A percentile compares a stretch with the other conserved stretches of the same genome.
phyloP scores from a whole-genome alignment of 805 yeast genomes.

The Candida cerambycidarum region DNA sequence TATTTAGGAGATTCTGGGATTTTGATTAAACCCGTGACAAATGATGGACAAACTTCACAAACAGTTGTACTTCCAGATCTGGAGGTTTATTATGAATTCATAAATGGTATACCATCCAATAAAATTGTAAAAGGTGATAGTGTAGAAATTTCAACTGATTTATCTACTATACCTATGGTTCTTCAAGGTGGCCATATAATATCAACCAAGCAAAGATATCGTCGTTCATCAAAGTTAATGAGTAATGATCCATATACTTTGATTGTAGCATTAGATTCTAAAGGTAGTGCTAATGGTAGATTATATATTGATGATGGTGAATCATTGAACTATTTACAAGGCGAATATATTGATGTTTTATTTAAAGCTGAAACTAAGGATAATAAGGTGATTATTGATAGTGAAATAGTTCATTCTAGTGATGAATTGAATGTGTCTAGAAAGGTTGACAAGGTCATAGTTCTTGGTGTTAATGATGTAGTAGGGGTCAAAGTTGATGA shows the following conservation, averaged over 20 bases:
- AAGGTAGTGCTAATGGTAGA: slow-evolving; percentile 53
- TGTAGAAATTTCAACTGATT: slow-evolving; percentile 39
- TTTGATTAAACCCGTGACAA: slow-evolving; percentile 77
- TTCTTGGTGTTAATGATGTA: slow-evolving; percentile 39
- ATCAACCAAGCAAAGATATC: slow-evolving; percentile 64
- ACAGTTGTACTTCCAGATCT: slow-evolving; percentile 52
- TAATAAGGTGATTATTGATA: slow-evolving; percentile 5
- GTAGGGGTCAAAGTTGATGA: neutral
- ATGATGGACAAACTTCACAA: slow-evolving; percentile 44
- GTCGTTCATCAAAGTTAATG: slow-evolving; percentile 81
- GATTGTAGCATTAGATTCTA: slow-evolving; percentile 53
- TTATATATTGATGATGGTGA: slow-evolving; percentile 87
- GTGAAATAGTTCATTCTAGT: slow-evolving; percentile 3
- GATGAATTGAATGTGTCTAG: slow-evolving; percentile 25
- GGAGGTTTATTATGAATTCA: slow-evolving; percentile 57
- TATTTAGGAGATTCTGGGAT: slow-evolving; percentile 70
- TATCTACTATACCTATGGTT: slow-evolving; percentile 68
- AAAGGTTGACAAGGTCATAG: slow-evolving; percentile 54
- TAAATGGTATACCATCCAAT: slow-evolving; percentile 28
- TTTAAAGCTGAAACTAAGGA: slow-evolving; percentile 17
- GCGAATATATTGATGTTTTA: slow-evolving; percentile 40
- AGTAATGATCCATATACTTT: slow-evolving; percentile 77
- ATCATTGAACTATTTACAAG: slow-evolving; percentile 54
- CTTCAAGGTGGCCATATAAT: slow-evolving; percentile 79
- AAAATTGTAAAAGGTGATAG: slow-evolving; percentile 8